Percentiles rank a stretch among this genome's conserved stretches.
phyloP scores from a whole-genome alignment of 1,284 basidiomycete species.

The Inonotus obliquus region DNA sequence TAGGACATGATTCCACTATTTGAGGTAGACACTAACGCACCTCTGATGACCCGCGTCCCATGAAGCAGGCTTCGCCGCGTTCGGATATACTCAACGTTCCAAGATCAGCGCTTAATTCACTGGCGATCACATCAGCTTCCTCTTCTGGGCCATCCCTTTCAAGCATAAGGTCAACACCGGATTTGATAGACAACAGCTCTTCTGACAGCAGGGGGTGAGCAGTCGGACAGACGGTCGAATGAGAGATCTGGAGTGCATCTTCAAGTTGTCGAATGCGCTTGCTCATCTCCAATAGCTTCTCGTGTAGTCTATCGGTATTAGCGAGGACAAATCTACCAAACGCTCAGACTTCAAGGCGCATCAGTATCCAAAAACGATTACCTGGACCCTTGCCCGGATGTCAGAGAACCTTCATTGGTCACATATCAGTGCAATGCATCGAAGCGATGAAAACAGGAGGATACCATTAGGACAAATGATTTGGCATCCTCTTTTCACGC shows the following conservation, averaged over 20 bases:
- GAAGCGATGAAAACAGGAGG: background rate
- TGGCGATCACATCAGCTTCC: background rate
- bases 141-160: background rate
- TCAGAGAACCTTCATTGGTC: constrained; percentile 4
- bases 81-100: constrained; percentile 17
- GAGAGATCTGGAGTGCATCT: constrained; percentile 15
- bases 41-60: constrained; percentile 11
- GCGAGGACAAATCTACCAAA: constrained; percentile 10
- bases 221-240: background rate
- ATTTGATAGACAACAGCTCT: constrained; percentile 14
- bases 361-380: background rate
- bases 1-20: background rate
- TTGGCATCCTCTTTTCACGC: constrained; percentile 16
- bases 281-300: constrained; percentile 15
- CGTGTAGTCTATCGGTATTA: constrained; percentile 15
- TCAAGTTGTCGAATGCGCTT: constrained; percentile 18
- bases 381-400: constrained; percentile 11
- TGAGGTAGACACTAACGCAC: background rate
- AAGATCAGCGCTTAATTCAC: background rate
- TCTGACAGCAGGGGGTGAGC: constrained; percentile 14
- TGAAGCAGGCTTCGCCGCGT: constrained; percentile 9
- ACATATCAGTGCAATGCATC: background rate
- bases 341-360: background rate
- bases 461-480: constrained; percentile 16
- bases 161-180: background rate